phyloP scores from a whole-genome alignment of 108 stramenopile genomes.

The Schizochytrium sp. region DNA sequence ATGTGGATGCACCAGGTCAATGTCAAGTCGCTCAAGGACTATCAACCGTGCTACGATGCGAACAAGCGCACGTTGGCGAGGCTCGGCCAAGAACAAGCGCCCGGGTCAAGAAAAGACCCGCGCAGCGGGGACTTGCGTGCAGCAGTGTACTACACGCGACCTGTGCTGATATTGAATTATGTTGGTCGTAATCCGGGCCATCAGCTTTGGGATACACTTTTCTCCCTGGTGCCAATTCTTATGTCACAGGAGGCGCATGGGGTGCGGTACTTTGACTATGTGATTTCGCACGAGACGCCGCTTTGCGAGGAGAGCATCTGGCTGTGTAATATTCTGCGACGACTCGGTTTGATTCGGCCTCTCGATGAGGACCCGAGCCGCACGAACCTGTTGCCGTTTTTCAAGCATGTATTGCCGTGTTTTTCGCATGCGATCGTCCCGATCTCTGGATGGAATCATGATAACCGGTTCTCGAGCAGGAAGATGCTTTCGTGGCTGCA shows the following conservation, averaged over 20 bases:
- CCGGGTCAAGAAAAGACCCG: neutral
- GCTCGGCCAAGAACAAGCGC: neutral
- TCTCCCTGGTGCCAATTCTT: neutral
- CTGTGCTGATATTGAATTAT: neutral
- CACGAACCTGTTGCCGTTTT: neutral
- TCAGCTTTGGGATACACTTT: neutral
- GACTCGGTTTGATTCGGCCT: neutral
- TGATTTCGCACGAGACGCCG: neutral
- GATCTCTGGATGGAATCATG: neutral
- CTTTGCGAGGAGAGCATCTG: neutral
- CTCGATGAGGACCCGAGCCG: neutral
- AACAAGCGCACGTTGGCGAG: neutral
- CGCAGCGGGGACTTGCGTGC: neutral
- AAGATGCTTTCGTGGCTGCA: neutral
- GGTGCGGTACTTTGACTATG: neutral
- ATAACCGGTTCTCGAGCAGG: neutral
- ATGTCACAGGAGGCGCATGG: neutral
- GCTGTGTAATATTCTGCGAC: neutral
- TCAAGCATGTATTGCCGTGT: neutral
- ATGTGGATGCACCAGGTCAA: constrained; percentile 17
- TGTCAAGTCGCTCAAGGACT: neutral
- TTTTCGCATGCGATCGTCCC: neutral
- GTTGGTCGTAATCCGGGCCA: neutral
- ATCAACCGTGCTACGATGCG: neutral
- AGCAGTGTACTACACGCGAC: neutral